Percentiles rank a stretch among this genome's conserved stretches.
Evolutionary conservation across 1,284 basidiomycete genomes (phyloP).

Genomic region (Ganoderma lucidum): DNA sequence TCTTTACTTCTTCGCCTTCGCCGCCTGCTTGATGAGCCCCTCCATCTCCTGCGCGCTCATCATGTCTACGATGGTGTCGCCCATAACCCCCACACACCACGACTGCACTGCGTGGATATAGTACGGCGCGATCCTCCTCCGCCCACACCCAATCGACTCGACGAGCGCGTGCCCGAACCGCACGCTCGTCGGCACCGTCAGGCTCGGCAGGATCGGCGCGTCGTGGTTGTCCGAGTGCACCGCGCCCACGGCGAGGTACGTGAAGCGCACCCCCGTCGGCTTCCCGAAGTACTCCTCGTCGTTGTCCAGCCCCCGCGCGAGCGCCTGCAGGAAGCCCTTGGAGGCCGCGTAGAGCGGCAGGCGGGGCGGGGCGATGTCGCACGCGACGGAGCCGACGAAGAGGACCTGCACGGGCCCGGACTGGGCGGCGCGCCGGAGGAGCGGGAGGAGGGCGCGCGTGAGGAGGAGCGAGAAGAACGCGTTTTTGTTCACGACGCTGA

Average conservation of each 20-base stretch:
- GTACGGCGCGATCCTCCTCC: slow-evolving; percentile 31
- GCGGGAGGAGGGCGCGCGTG: slow-evolving; percentile 39
- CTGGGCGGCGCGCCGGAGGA: slow-evolving; percentile 34
- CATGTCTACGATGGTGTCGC: slow-evolving; percentile 23
- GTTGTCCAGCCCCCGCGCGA: slow-evolving; percentile 36
- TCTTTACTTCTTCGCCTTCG: slow-evolving; percentile 8
- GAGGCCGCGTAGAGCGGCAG: slow-evolving; percentile 37
- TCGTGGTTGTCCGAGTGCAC: slow-evolving; percentile 33
- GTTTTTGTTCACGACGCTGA: slow-evolving; percentile 34
- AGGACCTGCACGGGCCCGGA: slow-evolving; percentile 36
- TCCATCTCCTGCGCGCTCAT: slow-evolving; percentile 29
- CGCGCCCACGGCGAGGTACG: slow-evolving; percentile 35
- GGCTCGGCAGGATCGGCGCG: slow-evolving; percentile 15
- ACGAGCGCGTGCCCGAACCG: slow-evolving; percentile 33
- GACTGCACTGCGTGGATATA: slow-evolving; percentile 28
- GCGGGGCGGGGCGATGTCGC: slow-evolving; percentile 34
- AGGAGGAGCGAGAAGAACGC: slow-evolving; percentile 39
- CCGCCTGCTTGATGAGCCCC: slow-evolving; percentile 15
- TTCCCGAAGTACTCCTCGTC: slow-evolving; percentile 36
- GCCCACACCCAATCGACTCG: slow-evolving; percentile 32
- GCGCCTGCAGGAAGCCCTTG: slow-evolving; percentile 38
- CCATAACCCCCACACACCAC: slow-evolving; percentile 24
- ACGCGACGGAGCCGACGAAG: slow-evolving; percentile 38
- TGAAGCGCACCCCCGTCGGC: slow-evolving; percentile 37
- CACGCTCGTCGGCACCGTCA: slow-evolving; percentile 31